Percentiles rank a stretch among this genome's conserved stretches.
Conservation (phyloP, 768 basidiomycete genomes). For the Suillus tomentosus region DNA sequence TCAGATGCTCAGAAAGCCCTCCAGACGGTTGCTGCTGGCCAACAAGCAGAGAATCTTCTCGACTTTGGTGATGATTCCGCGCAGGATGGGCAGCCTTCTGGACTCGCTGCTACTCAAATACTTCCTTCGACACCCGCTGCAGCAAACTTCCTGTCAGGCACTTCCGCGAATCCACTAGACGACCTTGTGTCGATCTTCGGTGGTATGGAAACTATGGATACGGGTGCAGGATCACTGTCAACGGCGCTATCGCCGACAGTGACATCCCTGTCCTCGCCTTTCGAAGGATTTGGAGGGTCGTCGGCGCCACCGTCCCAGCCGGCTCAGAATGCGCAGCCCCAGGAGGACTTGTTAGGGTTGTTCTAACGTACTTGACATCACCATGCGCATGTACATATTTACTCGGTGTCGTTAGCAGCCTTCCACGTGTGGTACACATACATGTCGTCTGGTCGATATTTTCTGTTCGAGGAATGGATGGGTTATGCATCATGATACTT, state of each 20-base stretch:
- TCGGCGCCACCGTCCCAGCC: conserved; percentile 15
- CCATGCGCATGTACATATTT: neutral
- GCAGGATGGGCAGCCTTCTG: conserved; percentile 65
- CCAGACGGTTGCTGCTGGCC: conserved; percentile 89
- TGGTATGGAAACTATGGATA: conserved; percentile 37
- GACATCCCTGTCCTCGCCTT: conserved; percentile 14
- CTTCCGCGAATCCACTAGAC: conserved; percentile 87
- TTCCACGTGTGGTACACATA: neutral
- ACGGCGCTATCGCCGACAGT: conserved; percentile 17
- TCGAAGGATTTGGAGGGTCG: conserved; percentile 25
- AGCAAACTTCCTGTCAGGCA: conserved; percentile 72
- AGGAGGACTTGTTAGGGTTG: conserved; percentile 58
- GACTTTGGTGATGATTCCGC: conserved; percentile 83
- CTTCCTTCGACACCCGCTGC: conserved; percentile 72
- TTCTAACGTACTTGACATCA: conserved; percentile 37
- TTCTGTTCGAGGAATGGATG: neutral
- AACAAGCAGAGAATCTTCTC: conserved; percentile 92
- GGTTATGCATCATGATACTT: neutral
- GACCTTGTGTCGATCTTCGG: conserved; percentile 95
- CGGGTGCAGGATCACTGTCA: conserved; percentile 17
- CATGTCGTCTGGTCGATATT: too few relatives aligned
- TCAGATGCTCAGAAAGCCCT: conserved; percentile 80
- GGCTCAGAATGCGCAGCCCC: conserved; percentile 30
- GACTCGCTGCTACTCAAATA: conserved; percentile 76
- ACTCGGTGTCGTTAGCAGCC: neutral